Evolutionary conservation across 1,284 basidiomycete genomes (phyloP), one percentile per base, ranked within the genome.

Genomic region (Nidula niveotomentosa): DNA sequence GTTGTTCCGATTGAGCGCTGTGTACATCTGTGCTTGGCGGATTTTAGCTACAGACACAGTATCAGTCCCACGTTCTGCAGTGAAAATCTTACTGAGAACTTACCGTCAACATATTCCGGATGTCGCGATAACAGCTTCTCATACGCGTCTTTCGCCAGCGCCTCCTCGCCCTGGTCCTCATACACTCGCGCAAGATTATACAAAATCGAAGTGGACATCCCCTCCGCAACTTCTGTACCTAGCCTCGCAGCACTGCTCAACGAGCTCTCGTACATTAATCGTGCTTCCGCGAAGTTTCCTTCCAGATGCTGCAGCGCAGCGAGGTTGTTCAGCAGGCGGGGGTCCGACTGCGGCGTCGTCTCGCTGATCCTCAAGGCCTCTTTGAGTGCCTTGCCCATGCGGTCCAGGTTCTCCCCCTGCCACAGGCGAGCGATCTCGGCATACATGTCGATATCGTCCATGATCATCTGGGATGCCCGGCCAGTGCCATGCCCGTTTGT

Each of bases 51-150:
- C 45, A 33, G 45, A 30, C 53, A 36, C 49, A 39, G 36, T 50
- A 45, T 62, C 34, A 58, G 54, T 50, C 17, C 46, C 45, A 17
- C 41, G 9, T 55, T 37, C 43, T 35, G 18, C 45, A 55, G 51
- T 23, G 5, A 48, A 44, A 30, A 48, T 48, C 18, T 8, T 47
- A 12, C 30, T 36, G 48, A 35, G 44, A 17, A 76, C 88, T 56
- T 62, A 95, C 94, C 95, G 68, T 97, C 95, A 47, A 93, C 83
- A 68, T 96, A 97, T 73, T 97, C 95, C 0, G 94, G 92, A 76
- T 98, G 94, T 54, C 90, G 81, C 13, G 83, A 75, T 33, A 97
- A 71, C 6, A 98, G 77, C 66, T 93, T 93, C 48, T 90, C 85
- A 63, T 95, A 97, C 6, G 92, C 92, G 60, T 90, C 90, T 57